Evolutionary conservation across 2,329 filamentous ascomycete species (phyloP).

Genomic region (Epichloe uncinata): DNA sequence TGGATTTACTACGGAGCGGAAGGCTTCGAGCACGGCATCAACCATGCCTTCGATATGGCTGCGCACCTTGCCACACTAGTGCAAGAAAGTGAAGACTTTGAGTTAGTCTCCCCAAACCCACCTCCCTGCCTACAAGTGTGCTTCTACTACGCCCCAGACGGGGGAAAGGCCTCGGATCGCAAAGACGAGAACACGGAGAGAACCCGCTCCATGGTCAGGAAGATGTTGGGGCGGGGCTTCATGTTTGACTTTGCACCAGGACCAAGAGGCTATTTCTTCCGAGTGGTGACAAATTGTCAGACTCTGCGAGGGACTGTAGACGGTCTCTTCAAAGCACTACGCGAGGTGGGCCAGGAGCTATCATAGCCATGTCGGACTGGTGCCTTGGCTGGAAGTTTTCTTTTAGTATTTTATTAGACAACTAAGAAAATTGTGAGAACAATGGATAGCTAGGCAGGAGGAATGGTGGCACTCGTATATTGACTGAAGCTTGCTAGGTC

Average conservation of each 20-base stretch:
- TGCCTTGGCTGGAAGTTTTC: too few species aligned
- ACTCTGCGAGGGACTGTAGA: slow-evolving; percentile 37
- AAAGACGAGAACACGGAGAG: slow-evolving; percentile 32
- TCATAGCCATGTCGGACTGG: neutral
- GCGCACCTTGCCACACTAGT: slow-evolving; percentile 51
- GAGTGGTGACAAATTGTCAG: slow-evolving; percentile 44
- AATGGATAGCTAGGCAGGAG: too few species aligned
- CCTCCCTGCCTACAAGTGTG: slow-evolving; percentile 87
- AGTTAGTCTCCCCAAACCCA: slow-evolving; percentile 59
- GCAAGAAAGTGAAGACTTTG: slow-evolving; percentile 41
- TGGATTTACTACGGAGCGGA: slow-evolving; percentile 78
- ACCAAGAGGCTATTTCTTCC: slow-evolving; percentile 39
- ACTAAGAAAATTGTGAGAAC: too few species aligned
- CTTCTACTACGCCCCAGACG: slow-evolving; percentile 62
- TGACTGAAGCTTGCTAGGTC: too few species aligned
- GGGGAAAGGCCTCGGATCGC: slow-evolving; percentile 30
- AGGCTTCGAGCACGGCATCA: slow-evolving; percentile 57
- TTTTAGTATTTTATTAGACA: too few species aligned
- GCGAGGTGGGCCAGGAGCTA: slow-evolving; percentile 25
- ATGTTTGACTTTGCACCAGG: slow-evolving; percentile 49
- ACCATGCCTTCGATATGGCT: slow-evolving; percentile 59
- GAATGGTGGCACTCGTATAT: too few species aligned
- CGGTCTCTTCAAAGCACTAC: slow-evolving; percentile 39
- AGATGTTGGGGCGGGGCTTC: slow-evolving; percentile 37
- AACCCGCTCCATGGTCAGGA: slow-evolving; percentile 34